These are phyloP conservation scores for Claviceps sp. DNA, from an alignment of 2,329 filamentous ascomycete genomes.

Conservation along the genomic window DNA sequence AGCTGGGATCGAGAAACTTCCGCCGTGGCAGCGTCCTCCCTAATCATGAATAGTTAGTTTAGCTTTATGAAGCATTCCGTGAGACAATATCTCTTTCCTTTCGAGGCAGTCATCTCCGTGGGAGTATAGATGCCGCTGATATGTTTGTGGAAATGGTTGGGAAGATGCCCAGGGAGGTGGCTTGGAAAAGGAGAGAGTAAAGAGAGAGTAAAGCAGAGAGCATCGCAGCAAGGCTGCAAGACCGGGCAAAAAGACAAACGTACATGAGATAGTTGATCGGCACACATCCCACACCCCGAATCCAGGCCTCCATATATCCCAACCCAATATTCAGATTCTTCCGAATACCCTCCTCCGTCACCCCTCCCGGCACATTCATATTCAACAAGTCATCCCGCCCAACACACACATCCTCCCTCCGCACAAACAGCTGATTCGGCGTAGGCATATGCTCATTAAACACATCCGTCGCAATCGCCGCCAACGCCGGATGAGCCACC, in stretches of 20 bases:
- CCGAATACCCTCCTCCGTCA: constrained; percentile 89
- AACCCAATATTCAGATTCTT: constrained; percentile 97
- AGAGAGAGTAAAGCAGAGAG: no score
- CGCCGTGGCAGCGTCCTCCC: constrained; percentile 90
- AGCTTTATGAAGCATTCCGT: no score
- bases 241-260: no score
- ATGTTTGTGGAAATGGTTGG: no score
- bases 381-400: constrained; percentile 85
- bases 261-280: constrained; percentile 95
- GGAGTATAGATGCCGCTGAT: no score
- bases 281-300: constrained; percentile 86
- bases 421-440: constrained; percentile 86
- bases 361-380: constrained; percentile 88
- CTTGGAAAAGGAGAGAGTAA: no score
- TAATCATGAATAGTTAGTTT: constrained; percentile 10
- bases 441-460: constrained; percentile 99
- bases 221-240: no score
- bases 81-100: no score
- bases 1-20: constrained; percentile 91
- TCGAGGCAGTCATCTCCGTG: no score
- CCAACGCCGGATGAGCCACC: constrained; percentile 93
- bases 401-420: constrained; percentile 79
- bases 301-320: constrained; percentile 97
- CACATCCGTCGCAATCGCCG: constrained; percentile 73
- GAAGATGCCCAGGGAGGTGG: no score